Evolutionary conservation across 2,329 filamentous ascomycete genomes (phyloP).

Genomic region (Lojkania enalia): DNA sequence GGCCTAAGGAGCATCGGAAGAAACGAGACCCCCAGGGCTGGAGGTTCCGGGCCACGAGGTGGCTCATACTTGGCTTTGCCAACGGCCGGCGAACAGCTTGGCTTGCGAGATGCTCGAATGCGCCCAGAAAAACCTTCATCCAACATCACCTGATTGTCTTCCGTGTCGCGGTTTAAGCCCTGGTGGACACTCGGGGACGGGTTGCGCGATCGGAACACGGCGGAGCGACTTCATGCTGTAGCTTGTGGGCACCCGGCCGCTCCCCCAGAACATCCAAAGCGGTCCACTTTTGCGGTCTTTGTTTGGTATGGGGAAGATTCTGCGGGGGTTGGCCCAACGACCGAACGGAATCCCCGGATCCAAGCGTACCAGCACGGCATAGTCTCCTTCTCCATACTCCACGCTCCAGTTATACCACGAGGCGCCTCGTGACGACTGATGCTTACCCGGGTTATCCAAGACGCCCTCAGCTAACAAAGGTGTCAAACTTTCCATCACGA

Average conservation of each 20-base stretch:
- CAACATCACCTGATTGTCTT: slow-evolving; percentile 11
- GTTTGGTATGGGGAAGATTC: slow-evolving; percentile 1
- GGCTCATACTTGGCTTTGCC: neutral
- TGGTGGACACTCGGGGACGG: neutral
- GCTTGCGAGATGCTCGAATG: slow-evolving; percentile 5
- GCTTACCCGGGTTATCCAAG: too few relatives aligned
- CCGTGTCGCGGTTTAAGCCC: neutral
- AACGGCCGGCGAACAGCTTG: slow-evolving; percentile 2
- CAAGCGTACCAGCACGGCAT: neutral
- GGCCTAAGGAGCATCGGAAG: neutral
- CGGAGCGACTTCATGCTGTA: neutral
- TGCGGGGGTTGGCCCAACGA: neutral
- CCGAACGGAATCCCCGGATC: neutral
- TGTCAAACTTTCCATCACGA: too few relatives aligned
- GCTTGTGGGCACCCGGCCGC: neutral
- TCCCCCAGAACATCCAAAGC: neutral
- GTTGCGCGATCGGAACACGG: slow-evolving; percentile 3
- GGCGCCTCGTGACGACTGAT: too few relatives aligned
- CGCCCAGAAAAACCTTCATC: slow-evolving; percentile 9
- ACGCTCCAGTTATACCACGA: too few relatives aligned
- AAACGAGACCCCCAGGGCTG: neutral
- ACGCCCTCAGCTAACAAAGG: too few relatives aligned
- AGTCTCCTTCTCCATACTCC: neutral
- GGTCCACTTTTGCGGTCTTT: slow-evolving; percentile 5
- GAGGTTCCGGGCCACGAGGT: neutral